These are phyloP conservation scores for Scleroderma bovista DNA, from an alignment of 768 basidiomycete species.

Conservation along the genomic window DNA sequence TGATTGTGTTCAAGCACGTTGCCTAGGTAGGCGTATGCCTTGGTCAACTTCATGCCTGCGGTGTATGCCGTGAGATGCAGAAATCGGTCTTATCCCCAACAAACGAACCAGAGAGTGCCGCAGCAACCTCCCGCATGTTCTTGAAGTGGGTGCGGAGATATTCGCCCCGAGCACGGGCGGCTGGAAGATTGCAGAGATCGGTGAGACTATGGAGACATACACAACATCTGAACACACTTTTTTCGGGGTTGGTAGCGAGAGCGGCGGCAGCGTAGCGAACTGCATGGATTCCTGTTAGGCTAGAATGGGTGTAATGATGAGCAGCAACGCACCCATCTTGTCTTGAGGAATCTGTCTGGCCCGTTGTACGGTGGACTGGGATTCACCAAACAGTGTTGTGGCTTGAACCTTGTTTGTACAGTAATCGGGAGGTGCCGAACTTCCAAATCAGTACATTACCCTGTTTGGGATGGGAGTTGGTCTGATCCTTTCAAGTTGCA, in stretches of 20 bases:
- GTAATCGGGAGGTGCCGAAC: slow-evolving; percentile 24
- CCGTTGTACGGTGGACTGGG: slow-evolving; percentile 43
- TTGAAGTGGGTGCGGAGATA: slow-evolving; percentile 99
- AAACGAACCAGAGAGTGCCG: slow-evolving; percentile 77
- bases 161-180: slow-evolving; percentile 89
- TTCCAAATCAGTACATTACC: background rate
- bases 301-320: slow-evolving; percentile 9
- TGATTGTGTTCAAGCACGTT: slow-evolving; percentile 97
- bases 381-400: slow-evolving; percentile 38
- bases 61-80: slow-evolving; percentile 1
- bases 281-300: slow-evolving; percentile 29
- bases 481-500: no score
- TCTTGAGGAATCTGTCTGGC: slow-evolving; percentile 48
- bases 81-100: background rate
- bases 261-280: slow-evolving; percentile 93
- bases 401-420: slow-evolving; percentile 28
- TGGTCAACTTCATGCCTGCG: slow-evolving; percentile 84
- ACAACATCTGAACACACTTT: slow-evolving; percentile 52
- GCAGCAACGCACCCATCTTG: slow-evolving; percentile 58
- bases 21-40: slow-evolving; percentile 91
- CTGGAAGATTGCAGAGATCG: slow-evolving; percentile 36
- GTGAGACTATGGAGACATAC: slow-evolving; percentile 1
- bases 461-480: no score
- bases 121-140: slow-evolving; percentile 99
- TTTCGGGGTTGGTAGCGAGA: slow-evolving; percentile 89